Percentiles rank a stretch among this genome's conserved stretches.
phyloP scores from a whole-genome alignment of 2,329 filamentous ascomycete genomes.

The Diaporthe eres region DNA sequence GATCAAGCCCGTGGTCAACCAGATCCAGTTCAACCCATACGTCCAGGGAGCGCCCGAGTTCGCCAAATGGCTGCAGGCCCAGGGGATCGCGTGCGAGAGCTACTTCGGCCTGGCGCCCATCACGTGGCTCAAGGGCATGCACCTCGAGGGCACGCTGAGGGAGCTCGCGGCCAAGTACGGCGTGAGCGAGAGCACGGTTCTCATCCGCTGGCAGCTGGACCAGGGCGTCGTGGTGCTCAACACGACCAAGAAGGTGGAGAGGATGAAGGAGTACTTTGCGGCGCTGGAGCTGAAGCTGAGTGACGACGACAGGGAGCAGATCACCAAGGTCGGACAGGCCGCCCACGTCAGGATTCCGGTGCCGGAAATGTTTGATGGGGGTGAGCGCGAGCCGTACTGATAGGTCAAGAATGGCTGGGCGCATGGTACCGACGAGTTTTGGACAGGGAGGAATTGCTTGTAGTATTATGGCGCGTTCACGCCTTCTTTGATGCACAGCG shows the following conservation, averaged over 20 bases:
- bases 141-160: constrained; percentile 42
- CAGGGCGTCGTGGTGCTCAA: constrained; percentile 44
- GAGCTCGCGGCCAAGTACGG: constrained; percentile 44
- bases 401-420: background rate
- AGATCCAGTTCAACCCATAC: constrained; percentile 61
- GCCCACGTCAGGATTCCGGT: constrained; percentile 28
- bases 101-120: constrained; percentile 38
- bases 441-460: background rate
- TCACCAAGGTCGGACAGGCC: constrained; percentile 40
- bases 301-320: constrained; percentile 49
- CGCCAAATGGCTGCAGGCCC: constrained; percentile 29
- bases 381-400: constrained; percentile 25
- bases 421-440: background rate
- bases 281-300: constrained; percentile 49
- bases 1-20: constrained; percentile 57
- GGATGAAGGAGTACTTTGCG: constrained; percentile 51
- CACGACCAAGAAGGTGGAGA: constrained; percentile 49
- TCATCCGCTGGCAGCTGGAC: constrained; percentile 46
- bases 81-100: constrained; percentile 43
- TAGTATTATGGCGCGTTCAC: background rate
- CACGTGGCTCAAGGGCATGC: constrained; percentile 44
- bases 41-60: constrained; percentile 54
- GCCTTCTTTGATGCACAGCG: background rate
- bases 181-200: constrained; percentile 42
- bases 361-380: constrained; percentile 7